These are phyloP conservation scores for Aspergillus arachidicola DNA, from an alignment of 2,329 filamentous ascomycete species.

Conservation along the genomic window DNA sequence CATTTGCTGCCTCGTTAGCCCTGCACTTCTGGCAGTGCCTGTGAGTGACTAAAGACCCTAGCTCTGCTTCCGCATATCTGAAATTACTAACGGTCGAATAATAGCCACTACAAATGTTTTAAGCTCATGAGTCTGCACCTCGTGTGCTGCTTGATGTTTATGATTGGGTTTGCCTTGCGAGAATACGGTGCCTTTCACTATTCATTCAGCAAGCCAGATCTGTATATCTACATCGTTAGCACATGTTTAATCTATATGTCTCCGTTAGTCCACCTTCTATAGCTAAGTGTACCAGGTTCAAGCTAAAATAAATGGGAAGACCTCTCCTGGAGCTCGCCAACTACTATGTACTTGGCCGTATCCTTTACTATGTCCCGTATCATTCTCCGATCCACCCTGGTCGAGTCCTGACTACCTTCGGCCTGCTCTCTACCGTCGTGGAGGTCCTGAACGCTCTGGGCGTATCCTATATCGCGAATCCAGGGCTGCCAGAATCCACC, in stretches of 20 bases:
- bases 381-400: conserved; percentile 56
- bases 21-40: conserved; percentile 59
- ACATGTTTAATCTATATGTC: conserved; percentile 41
- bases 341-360: conserved; percentile 62
- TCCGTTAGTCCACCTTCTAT: conserved; percentile 30
- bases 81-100: not conserved
- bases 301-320: conserved; percentile 31
- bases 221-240: conserved; percentile 52
- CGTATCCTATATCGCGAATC: conserved; percentile 49
- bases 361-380: conserved; percentile 64
- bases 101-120: conserved; percentile 60
- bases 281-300: not conserved
- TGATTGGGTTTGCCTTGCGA: conserved; percentile 58
- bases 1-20: conserved; percentile 42
- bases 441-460: conserved; percentile 36
- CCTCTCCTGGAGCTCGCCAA: conserved; percentile 64
- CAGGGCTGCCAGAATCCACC: conserved; percentile 52
- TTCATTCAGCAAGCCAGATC: conserved; percentile 35
- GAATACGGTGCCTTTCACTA: conserved; percentile 57
- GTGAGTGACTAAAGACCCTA: conserved; percentile 43
- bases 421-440: conserved; percentile 50
- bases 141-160: conserved; percentile 58
- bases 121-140: conserved; percentile 58
- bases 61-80: not conserved
- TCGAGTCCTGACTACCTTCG: conserved; percentile 51